These are phyloP conservation scores for Clathrus columnatus DNA, from an alignment of 768 basidiomycete genomes.

Conservation along the genomic window DNA sequence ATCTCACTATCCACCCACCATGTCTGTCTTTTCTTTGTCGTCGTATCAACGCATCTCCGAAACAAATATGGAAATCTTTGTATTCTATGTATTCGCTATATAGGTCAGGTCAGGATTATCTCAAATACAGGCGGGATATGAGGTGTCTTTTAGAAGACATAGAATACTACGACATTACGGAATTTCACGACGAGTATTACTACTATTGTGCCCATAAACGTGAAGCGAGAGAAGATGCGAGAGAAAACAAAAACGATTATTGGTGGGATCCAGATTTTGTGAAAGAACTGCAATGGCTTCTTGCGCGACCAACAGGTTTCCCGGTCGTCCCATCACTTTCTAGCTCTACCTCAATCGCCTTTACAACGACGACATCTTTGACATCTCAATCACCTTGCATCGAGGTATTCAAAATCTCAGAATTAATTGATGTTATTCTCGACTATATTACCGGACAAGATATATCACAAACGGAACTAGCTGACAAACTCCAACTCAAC, in stretches of 20 bases:
- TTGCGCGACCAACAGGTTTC: neutral
- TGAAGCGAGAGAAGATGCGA: neutral
- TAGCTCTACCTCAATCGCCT: neutral
- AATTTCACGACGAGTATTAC: neutral
- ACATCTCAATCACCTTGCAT: neutral
- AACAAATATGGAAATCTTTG: conserved; percentile 12
- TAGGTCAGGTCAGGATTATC: conserved; percentile 3
- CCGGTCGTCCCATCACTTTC: neutral
- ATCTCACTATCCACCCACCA: conserved; percentile 10
- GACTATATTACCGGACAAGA: neutral
- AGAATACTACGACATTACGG: conserved; percentile 14
- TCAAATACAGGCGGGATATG: conserved; percentile 3
- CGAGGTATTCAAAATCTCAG: neutral
- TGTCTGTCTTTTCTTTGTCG: conserved; percentile 13
- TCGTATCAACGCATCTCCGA: conserved; percentile 8
- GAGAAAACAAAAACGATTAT: neutral
- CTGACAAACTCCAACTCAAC: neutral
- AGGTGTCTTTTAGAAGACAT: conserved; percentile 10
- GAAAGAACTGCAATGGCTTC: neutral
- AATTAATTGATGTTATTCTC: conserved; percentile 11
- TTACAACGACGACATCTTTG: neutral
- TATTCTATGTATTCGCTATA: too few relatives aligned
- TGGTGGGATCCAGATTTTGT: neutral
- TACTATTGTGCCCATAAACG: neutral
- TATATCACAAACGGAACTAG: conserved; percentile 5